Base-by-base conservation (phyloP, 768 basidiomycete genomes). In the Boletus eberwhitei region DNA sequence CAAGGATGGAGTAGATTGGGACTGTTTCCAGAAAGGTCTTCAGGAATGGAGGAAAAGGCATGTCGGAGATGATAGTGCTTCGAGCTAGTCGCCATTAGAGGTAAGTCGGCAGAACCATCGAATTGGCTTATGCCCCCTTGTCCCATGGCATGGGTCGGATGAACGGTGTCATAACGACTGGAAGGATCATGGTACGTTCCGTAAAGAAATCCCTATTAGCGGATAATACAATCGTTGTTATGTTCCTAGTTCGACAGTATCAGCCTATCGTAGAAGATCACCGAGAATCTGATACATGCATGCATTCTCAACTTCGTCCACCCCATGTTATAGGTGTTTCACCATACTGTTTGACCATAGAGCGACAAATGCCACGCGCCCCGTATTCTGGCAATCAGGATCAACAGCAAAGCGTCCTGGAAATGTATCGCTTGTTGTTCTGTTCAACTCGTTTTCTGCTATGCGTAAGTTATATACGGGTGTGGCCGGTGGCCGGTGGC, bases 11-110 rank as follows among this genome's bases (percentile, higher is more conserved):
- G 60, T 91, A 29, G 77, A 84, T 59, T 71, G 77, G 45, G 68
- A 75, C n/a, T 71, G 76, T 5, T 92, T 90, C 64, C 83, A 88
- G 59, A 71, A 77, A n/a, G 93, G 93, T 0, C 68, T 96, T 31
- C 71, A 62, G 19, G 74, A 80, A 49, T 97, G 93, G 93, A 74
- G 88, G 58, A 80, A 68, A 50, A 72, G 76, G 48, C 74, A 74
- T 56, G 66, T 71, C 17, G 65, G 38, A 17, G 52, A 54, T 31
- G 46, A 45, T n/a, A 40, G 17, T 24, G 26, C 53, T 31, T 48
- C 51, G 35, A 50, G n/a, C 45, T 60, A 66, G 52, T 36, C 37
- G 16, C 21, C 21, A 14, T 26, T 35, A 21, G 26, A 52, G 24
- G n/a, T 54, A 43, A 48, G 39, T 24, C 16, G 37, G 37, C 14